phyloP scores from a whole-genome alignment of 2,329 filamentous ascomycete genomes.

The Periconia sp. region DNA sequence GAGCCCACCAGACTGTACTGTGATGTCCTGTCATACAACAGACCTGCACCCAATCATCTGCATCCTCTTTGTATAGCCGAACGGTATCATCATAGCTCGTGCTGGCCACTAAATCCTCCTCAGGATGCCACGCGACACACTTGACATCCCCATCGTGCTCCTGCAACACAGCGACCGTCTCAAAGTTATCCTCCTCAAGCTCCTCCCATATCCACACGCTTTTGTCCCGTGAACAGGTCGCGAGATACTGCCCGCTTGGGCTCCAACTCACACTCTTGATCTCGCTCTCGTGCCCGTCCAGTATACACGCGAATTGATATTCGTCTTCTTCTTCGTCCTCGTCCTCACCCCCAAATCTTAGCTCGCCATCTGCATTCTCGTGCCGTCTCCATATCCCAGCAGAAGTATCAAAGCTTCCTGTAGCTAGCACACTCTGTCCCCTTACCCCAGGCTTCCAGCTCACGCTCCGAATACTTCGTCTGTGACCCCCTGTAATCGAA shows the following conservation, averaged over 20 bases:
- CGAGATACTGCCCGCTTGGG: slow-evolving; percentile 77
- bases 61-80: slow-evolving; percentile 86
- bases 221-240: slow-evolving; percentile 92
- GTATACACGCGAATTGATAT: slow-evolving; percentile 89
- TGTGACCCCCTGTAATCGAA: slow-evolving; percentile 84
- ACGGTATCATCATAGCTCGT: slow-evolving; percentile 95
- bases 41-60: slow-evolving; percentile 93
- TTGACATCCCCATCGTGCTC: slow-evolving; percentile 98
- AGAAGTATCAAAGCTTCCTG: slow-evolving; percentile 91
- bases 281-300: slow-evolving; percentile 95
- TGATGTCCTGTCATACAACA: slow-evolving; percentile 78
- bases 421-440: slow-evolving; percentile 76
- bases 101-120: slow-evolving; percentile 78
- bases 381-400: slow-evolving; percentile 73
- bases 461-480: slow-evolving; percentile 82
- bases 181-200: slow-evolving; percentile 91
- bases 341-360: no score
- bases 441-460: slow-evolving; percentile 81
- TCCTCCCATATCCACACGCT: slow-evolving; percentile 99
- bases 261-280: slow-evolving; percentile 82
- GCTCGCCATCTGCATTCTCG: slow-evolving; percentile 65
- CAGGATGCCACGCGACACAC: slow-evolving; percentile 88
- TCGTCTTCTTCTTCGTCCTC: slow-evolving; percentile 73
- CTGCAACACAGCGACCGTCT: slow-evolving; percentile 92
- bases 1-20: slow-evolving; percentile 89